These are phyloP conservation scores for Dalbergia oliveri DNA, from an alignment of 306 rosid genomes.

Conservation along the genomic window DNA sequence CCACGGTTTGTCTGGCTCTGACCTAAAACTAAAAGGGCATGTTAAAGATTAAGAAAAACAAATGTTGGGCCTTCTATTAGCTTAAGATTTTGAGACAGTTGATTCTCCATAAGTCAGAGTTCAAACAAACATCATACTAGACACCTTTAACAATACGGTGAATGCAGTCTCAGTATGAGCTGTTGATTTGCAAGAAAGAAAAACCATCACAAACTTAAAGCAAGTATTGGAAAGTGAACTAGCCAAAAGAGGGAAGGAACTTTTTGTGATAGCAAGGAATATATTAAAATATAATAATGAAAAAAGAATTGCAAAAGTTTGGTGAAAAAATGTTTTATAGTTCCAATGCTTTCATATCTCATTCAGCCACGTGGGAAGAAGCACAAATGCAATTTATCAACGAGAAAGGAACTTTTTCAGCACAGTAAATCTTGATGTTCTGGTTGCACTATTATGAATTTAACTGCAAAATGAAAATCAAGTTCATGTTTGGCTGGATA, in stretches of 20 bases:
- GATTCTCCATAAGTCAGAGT: neutral
- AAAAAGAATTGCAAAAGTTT: conserved; percentile 15
- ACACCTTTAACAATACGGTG: conserved; percentile 16
- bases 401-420: neutral
- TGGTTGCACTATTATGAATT: neutral
- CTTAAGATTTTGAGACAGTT: neutral
- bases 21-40: conserved; percentile 12
- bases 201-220: conserved; percentile 11
- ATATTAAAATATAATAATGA: conserved; percentile 3
- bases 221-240: conserved; percentile 1
- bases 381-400: conserved; percentile 3
- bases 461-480: neutral
- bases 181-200: conserved; percentile 18
- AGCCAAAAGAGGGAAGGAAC: conserved; percentile 2
- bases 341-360: conserved; percentile 11
- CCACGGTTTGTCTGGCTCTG: neutral
- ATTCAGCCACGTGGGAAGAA: neutral
- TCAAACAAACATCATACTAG: conserved; percentile 24
- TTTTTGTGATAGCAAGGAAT: conserved; percentile 27
- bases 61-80: neutral
- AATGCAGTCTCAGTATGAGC: conserved; percentile 8
- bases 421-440: conserved; percentile 26
- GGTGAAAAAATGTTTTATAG: neutral
- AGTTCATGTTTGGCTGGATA: neutral
- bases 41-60: conserved; percentile 16